These are phyloP conservation scores for Kickxella alabastrina DNA, from an alignment of 192 early-diverging fungal species.

Conservation along the genomic window DNA sequence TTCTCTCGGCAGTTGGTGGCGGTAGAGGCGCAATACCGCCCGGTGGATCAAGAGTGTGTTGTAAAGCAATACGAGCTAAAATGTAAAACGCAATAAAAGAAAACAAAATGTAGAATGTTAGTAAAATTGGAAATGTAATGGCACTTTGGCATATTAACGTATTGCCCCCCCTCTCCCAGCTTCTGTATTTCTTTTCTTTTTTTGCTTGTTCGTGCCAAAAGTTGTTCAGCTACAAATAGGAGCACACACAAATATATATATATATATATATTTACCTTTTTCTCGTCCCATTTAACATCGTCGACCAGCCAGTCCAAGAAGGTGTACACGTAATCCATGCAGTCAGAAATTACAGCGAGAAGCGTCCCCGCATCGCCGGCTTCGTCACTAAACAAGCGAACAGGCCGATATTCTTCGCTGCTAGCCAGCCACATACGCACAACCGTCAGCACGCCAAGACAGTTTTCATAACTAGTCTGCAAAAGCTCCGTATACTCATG, in stretches of 20 bases:
- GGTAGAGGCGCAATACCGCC: slow-evolving; percentile 21
- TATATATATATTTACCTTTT: slow-evolving; percentile 23
- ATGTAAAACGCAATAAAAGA: not conserved
- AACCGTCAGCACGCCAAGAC: slow-evolving; percentile 29
- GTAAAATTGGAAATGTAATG: too few relatives aligned
- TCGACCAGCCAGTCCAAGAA: slow-evolving; percentile 27
- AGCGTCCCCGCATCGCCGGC: not conserved
- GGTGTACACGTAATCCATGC: slow-evolving; percentile 17
- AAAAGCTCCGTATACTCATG: slow-evolving; percentile 11
- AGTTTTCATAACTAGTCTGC: slow-evolving; percentile 16
- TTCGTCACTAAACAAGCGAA: slow-evolving; percentile 7
- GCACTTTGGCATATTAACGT: too few relatives aligned
- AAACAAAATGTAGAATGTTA: too few relatives aligned
- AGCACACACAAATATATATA: not conserved
- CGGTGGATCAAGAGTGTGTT: slow-evolving; percentile 37
- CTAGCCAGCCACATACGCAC: slow-evolving; percentile 36
- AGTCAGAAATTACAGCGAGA: slow-evolving; percentile 8
- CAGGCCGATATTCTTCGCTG: slow-evolving; percentile 39
- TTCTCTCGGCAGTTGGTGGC: slow-evolving; percentile 6
- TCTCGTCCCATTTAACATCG: slow-evolving; percentile 21
- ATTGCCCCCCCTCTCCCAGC: too few relatives aligned
- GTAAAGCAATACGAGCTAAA: slow-evolving; percentile 35
- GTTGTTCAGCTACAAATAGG: too few relatives aligned
- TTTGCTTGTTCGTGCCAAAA: too few relatives aligned
- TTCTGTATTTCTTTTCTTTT: not conserved